phyloP scores from a whole-genome alignment of 2,329 filamentous ascomycete genomes.

The Clarireedia homoeocarpa region DNA sequence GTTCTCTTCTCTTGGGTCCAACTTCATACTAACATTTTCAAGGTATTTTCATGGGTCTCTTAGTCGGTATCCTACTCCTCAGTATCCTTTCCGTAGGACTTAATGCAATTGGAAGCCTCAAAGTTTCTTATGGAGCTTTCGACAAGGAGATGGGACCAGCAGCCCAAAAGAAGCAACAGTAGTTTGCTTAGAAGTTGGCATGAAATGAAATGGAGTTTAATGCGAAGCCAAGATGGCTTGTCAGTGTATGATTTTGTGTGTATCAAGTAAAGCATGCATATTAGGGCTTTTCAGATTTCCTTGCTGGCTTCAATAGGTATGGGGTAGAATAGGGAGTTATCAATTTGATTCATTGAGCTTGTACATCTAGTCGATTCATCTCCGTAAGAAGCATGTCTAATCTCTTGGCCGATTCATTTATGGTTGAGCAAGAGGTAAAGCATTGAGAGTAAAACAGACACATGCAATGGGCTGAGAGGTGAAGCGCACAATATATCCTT shows the following conservation, averaged over 20 bases:
- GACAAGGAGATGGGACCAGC: conserved; percentile 92
- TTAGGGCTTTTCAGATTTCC: not conserved
- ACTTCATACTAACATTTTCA: not conserved
- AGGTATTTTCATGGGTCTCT: conserved; percentile 85
- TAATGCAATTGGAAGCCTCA: conserved; percentile 65
- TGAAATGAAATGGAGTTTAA: not conserved
- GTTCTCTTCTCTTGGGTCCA: not conserved
- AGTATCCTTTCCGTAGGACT: conserved; percentile 74
- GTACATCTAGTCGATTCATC: not conserved
- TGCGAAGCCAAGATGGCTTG: not conserved
- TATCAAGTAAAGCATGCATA: conserved; percentile 5
- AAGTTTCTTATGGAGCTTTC: conserved; percentile 91
- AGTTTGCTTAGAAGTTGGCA: conserved; percentile 9
- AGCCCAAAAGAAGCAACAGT: conserved; percentile 73
- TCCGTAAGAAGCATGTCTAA: too few relatives aligned
- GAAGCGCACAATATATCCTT: too few relatives aligned
- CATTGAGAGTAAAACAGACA: too few relatives aligned
- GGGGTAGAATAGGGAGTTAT: not conserved
- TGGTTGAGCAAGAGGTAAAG: too few relatives aligned
- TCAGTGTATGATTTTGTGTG: conserved; percentile 6
- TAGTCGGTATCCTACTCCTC: conserved; percentile 63
- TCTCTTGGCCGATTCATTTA: too few relatives aligned
- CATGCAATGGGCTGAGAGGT: too few relatives aligned
- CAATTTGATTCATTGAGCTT: not conserved
- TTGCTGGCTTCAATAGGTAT: too few relatives aligned